A percentile compares a stretch with the other conserved stretches of the same genome.
Evolutionary conservation across 768 basidiomycete genomes (phyloP).

Genomic region (Xerocomellus amylosporus): DNA sequence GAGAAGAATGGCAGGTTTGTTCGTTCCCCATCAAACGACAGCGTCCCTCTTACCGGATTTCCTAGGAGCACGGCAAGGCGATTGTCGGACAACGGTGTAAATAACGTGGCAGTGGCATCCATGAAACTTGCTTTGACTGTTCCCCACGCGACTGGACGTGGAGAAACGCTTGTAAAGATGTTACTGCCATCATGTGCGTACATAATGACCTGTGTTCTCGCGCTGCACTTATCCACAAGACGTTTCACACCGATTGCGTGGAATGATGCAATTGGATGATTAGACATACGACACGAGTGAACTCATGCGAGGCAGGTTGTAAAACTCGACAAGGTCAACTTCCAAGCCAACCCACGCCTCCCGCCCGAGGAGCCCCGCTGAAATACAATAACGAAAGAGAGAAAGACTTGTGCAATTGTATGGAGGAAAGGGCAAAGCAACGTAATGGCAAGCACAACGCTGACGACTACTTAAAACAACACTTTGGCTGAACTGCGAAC

Average conservation of each 20-base stretch:
- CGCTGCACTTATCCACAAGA: background rate
- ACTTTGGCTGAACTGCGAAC: constrained; percentile 20
- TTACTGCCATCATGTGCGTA: background rate
- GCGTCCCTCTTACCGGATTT: constrained; percentile 2
- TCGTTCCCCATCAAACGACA: background rate
- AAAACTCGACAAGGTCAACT: constrained; percentile 38
- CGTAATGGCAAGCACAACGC: constrained; percentile 28
- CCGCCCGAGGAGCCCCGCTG: constrained; percentile 5
- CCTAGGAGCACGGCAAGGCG: constrained; percentile 75
- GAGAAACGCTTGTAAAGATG: no score
- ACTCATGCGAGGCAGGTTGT: constrained; percentile 8
- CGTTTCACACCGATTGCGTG: background rate
- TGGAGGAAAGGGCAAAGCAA: constrained; percentile 14
- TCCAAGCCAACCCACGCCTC: constrained; percentile 25
- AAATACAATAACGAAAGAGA: constrained; percentile 23
- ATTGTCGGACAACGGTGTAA: constrained; percentile 88
- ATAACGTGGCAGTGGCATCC: constrained; percentile 33
- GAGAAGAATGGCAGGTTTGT: constrained; percentile 87
- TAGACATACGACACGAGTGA: constrained; percentile 8
- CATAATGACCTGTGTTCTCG: background rate
- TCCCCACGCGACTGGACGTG: background rate
- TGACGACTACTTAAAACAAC: constrained; percentile 29
- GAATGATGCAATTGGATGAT: constrained; percentile 14
- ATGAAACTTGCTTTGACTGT: background rate
- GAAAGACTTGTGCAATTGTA: constrained; percentile 16